These are phyloP conservation scores for Fusarium illudens DNA, from an alignment of 2,329 filamentous ascomycete species.

Conservation along the genomic window DNA sequence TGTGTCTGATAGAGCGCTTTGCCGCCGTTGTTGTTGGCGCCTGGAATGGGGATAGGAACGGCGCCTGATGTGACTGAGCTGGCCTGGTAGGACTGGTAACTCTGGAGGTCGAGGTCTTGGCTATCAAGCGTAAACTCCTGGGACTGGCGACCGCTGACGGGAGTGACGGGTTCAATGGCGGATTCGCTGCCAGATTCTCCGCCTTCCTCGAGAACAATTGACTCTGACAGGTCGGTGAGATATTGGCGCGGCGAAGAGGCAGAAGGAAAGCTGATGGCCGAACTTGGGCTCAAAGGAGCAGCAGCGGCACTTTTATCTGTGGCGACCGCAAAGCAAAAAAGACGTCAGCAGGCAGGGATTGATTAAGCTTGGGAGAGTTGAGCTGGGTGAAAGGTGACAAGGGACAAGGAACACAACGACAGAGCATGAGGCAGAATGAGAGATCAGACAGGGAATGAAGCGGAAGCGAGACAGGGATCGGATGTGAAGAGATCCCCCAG, in stretches of 20 bases:
- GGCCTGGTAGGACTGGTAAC: conserved; percentile 35
- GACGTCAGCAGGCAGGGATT: conserved; percentile 43
- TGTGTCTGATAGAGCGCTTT: conserved; percentile 30
- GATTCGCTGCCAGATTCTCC: conserved; percentile 69
- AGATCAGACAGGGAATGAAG: conserved; percentile 28
- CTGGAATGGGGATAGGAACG: conserved; percentile 34
- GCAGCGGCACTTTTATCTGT: conserved; percentile 41
- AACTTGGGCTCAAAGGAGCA: conserved; percentile 31
- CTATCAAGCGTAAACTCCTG: conserved; percentile 60
- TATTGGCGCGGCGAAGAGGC: conserved; percentile 58
- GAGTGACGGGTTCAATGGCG: conserved; percentile 68
- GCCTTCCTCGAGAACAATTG: conserved; percentile 62
- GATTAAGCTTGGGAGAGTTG: conserved; percentile 24
- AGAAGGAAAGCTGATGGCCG: conserved; percentile 37
- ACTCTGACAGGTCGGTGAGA: conserved; percentile 59
- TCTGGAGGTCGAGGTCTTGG: conserved; percentile 49
- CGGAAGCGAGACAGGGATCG: conserved; percentile 9
- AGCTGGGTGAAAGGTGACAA: conserved; percentile 25
- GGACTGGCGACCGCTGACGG: conserved; percentile 65
- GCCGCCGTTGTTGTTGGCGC: conserved; percentile 12
- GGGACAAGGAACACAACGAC: conserved; percentile 13
- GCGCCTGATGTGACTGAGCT: conserved; percentile 34
- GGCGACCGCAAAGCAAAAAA: conserved; percentile 28
- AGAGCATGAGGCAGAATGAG: conserved; percentile 29
- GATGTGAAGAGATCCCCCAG: conserved; percentile 13